phyloP scores from a whole-genome alignment of 495 filamentous ascomycete species.

The Xanthoparmelia taractica region DNA sequence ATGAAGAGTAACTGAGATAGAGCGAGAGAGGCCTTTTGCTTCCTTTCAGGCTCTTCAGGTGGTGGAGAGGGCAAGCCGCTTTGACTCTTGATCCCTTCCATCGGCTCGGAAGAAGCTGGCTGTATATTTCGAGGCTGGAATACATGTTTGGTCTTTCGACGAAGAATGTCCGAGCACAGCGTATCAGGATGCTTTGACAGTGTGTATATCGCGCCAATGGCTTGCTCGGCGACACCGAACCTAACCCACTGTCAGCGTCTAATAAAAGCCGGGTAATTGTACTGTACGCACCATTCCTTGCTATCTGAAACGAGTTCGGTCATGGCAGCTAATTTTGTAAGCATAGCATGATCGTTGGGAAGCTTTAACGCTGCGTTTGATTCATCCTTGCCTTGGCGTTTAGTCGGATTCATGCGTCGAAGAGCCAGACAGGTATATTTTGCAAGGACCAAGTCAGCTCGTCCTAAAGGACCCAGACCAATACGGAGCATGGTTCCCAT shows the following conservation, averaged over 20 bases:
- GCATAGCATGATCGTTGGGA: conserved; percentile 82
- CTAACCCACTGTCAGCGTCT: conserved; percentile 19
- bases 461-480: conserved; percentile 72
- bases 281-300: conserved; percentile 72
- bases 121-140: conserved; percentile 46
- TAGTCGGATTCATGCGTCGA: conserved; percentile 76
- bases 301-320: conserved; percentile 75
- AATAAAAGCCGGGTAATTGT: not conserved
- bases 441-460: conserved; percentile 75
- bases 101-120: conserved; percentile 29
- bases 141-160: conserved; percentile 75
- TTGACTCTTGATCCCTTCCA: conserved; percentile 33
- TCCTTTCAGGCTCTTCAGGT: conserved; percentile 32
- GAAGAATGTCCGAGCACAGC: conserved; percentile 84
- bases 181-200: conserved; percentile 90
- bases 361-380: conserved; percentile 63
- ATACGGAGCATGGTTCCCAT: conserved; percentile 90
- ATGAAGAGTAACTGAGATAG: conserved; percentile 91
- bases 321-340: conserved; percentile 72
- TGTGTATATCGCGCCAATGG: conserved; percentile 91
- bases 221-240: conserved; percentile 91
- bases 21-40: conserved; percentile 58
- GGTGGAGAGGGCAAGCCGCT: conserved; percentile 29
- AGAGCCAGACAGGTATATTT: conserved; percentile 93
- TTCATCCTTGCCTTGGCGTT: conserved; percentile 67